Evolutionary conservation across 2,329 filamentous ascomycete genomes (phyloP).

Genomic region (Epichloe uncinata): DNA sequence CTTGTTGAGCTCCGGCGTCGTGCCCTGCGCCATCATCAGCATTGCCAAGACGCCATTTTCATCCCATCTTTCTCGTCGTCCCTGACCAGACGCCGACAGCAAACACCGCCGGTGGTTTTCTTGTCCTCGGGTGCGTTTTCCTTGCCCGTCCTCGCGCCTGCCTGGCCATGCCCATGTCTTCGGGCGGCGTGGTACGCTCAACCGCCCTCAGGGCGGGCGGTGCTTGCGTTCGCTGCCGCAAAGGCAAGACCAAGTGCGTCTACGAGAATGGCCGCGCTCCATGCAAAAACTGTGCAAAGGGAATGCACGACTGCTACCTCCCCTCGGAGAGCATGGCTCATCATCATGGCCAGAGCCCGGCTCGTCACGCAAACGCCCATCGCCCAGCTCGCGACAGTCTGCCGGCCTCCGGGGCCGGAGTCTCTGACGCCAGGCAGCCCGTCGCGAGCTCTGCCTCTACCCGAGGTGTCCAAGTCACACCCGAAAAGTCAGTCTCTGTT

Average conservation of each 20-base stretch:
- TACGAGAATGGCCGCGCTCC: conserved; percentile 50
- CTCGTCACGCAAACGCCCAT: conserved; percentile 32
- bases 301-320: conserved; percentile 50
- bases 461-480: conserved; percentile 32
- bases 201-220: conserved; percentile 48
- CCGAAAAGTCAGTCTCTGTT: conserved; percentile 41
- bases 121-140: neutral
- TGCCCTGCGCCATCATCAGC: conserved; percentile 3
- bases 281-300: conserved; percentile 51
- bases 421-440: conserved; percentile 31
- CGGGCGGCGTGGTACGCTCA: conserved; percentile 36
- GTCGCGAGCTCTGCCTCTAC: conserved; percentile 28
- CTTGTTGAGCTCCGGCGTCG: conserved; percentile 3
- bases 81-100: neutral
- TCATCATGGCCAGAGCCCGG: conserved; percentile 45
- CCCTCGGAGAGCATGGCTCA: conserved; percentile 47
- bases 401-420: conserved; percentile 36
- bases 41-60: conserved; percentile 1
- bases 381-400: conserved; percentile 40
- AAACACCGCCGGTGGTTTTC: conserved; percentile 1
- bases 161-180: conserved; percentile 24
- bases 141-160: neutral
- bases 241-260: conserved; percentile 51
- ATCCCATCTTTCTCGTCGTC: conserved; percentile 1
- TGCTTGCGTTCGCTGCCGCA: conserved; percentile 49